Base-by-base conservation (phyloP, 2,329 filamentous ascomycete species). In the Ceratocystis lukuohia region DNA sequence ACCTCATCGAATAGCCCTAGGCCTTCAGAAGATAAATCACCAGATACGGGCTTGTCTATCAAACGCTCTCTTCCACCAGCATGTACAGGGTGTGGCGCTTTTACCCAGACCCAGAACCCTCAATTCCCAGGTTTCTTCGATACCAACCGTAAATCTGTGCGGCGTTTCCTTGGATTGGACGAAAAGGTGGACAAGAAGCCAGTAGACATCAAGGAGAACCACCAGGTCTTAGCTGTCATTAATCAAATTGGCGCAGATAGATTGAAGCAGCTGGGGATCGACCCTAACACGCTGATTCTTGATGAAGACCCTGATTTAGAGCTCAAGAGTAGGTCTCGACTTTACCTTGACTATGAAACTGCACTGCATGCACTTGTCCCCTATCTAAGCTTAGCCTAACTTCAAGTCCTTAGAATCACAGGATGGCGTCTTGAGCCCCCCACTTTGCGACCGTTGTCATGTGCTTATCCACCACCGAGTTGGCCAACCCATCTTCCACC, bases 371-470 rank as follows among this genome's bases (percentile, higher is more conserved):
- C 10, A 12, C 8, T 37, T 37, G 33, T 37, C 33, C 10, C 12
- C 3, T 48, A 3, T 48, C 20, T 2, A 48, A 22, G 25, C 53
- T 7, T 8, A n/a, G 3, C 22, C 53, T 57, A 57, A 57, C 53
- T n/a, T 57, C 15, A 10, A 17, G 15, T 17, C 12, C 20, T 17
- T 61, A 68, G 50, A 65, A 68, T n/a, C 37, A 48, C 41, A 56
- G 53, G 53, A 65, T 46, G 44, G 62, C n/a, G 66, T 68, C 53
- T 69, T 72, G 1, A 77, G 77, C 66, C 71, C 76, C 2, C 88
- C 88, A 1, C 76, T 96, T 5, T 99, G 94, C 76, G 88, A 94
- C 70, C 85, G 94, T 72, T 99, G 94, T 72, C 91, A 96, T 74
- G 81, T 85, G 44, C 80, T 99, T 30, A 75, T 88, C 25, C 86